Percentiles rank a stretch among this genome's conserved stretches.
Evolutionary conservation across 2,329 filamentous ascomycete species (phyloP).

Genomic region (Helicocarpus griseus): DNA sequence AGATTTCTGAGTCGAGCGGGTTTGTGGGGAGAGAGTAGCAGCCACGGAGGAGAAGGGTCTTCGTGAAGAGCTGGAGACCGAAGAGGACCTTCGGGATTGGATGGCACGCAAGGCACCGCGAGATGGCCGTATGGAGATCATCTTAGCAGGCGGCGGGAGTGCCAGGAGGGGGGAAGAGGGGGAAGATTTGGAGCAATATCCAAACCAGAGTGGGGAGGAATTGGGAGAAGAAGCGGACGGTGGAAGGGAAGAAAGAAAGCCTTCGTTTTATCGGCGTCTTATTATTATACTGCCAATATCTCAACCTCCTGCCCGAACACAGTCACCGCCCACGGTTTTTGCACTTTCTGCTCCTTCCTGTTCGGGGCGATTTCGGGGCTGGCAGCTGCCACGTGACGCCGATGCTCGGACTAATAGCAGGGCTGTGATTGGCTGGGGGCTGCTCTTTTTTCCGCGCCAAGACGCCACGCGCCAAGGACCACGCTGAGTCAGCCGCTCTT

Average conservation of each 20-base stretch:
- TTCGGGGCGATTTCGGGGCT: background rate
- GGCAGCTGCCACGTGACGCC: background rate
- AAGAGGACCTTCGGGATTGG: slow-evolving; percentile 21
- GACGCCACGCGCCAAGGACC: background rate
- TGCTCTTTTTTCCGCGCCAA: background rate
- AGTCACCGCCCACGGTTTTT: background rate
- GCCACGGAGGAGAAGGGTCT: slow-evolving; percentile 36
- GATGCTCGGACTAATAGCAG: background rate
- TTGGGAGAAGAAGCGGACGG: background rate
- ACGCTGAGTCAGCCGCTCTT: background rate
- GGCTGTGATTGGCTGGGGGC: background rate
- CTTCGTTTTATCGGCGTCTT: background rate
- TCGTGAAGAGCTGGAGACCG: slow-evolving; percentile 28
- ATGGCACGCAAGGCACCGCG: slow-evolving; percentile 39
- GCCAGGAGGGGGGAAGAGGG: slow-evolving; percentile 18
- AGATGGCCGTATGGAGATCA: slow-evolving; percentile 43
- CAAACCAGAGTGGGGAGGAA: background rate
- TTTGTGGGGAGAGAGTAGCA: slow-evolving; percentile 37
- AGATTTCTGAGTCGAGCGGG: slow-evolving; percentile 28
- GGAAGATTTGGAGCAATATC: background rate
- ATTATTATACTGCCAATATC: background rate
- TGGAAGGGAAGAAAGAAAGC: background rate
- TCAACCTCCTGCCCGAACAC: background rate
- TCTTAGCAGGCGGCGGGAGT: slow-evolving; percentile 26
- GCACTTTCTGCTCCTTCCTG: background rate